Evolutionary conservation across 225 moss, liverwort and hornwort species (phyloP).

Genomic region (Sphagnum tenellum): DNA sequence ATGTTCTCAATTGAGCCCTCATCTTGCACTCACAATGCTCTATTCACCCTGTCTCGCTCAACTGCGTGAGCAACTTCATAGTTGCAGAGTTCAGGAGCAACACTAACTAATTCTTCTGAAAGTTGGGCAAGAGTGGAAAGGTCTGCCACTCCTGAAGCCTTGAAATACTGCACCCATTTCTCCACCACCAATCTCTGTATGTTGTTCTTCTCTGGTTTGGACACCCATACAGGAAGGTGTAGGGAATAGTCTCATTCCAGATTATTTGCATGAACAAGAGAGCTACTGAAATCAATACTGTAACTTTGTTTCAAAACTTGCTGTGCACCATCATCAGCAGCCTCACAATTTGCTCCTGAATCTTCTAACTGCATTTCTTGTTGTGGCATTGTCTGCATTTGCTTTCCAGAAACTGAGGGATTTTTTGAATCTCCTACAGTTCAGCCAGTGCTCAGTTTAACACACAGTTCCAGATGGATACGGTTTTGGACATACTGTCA

Average conservation of each 20-base stretch:
- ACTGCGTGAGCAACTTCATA: conserved; percentile 64
- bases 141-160: conserved; percentile 42
- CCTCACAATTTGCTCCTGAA: no score
- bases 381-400: background rate
- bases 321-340: no score
- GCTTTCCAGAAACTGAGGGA: background rate
- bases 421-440: conserved; percentile 11
- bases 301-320: no score
- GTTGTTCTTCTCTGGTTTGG: conserved; percentile 72
- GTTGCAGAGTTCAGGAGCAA: conserved; percentile 68
- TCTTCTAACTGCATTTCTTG: background rate
- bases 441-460: conserved; percentile 69
- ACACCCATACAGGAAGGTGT: conserved; percentile 80
- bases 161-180: conserved; percentile 59
- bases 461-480: conserved; percentile 91
- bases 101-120: conserved; percentile 42
- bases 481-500: conserved; percentile 93
- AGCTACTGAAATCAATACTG: no score
- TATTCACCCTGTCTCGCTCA: conserved; percentile 67
- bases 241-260: conserved; percentile 55
- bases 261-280: no score
- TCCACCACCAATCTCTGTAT: conserved; percentile 43
- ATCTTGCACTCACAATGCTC: conserved; percentile 49
- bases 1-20: conserved; percentile 44
- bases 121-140: conserved; percentile 43